Evolutionary conservation across 2,329 filamentous ascomycete genomes (phyloP), one percentile per base, ranked within the genome.

Genomic region (Colletotrichum sp.): DNA sequence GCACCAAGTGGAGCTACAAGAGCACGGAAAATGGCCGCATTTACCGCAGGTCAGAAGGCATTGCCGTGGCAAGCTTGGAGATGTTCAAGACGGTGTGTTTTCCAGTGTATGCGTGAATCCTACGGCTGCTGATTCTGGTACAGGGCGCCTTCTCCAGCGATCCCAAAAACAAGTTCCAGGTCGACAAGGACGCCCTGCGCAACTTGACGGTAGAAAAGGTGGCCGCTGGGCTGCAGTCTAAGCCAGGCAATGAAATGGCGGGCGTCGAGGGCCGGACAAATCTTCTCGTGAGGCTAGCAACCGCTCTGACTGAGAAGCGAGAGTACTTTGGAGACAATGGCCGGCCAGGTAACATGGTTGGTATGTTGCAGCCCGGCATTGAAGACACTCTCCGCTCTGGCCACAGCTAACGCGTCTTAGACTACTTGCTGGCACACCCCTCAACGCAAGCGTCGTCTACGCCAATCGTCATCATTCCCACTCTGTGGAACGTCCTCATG

Each of bases 301-400:
- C 93, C 78, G 96, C 96, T 7, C 87, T 99, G 71, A 87, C 89
- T 5, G 90, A 93, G 78, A 96, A 96, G 82, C 89, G 92, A 75
- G 94, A 97, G 67, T 94, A 95, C 80, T 99, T 98, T 84, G 96
- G 96, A 28, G 89, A 91, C 2, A 93, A 96, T 82, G 95, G 94
- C 68, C 91, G 97, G 74, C 97, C 97, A 13, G 97, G 97, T 79
- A 98, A 98, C 83, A 96, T 99, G 93, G 92, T 99, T 77, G 95
- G 95, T 97, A 89, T 80, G 90, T 84, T 21, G 8, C 30, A 63
- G 28, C 28, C 30, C 32, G 12, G 4, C 28, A 34, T 24, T 10
- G 18, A 32, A 63, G 59, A 28, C 36, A 21, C 30, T 16, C n/a
- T 7, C 26, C 34, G 28, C 32, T 24, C n/a, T 39, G 55, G 34